Conservation (phyloP, 805 yeast genomes). For the Kuraishia floccosa region DNA sequence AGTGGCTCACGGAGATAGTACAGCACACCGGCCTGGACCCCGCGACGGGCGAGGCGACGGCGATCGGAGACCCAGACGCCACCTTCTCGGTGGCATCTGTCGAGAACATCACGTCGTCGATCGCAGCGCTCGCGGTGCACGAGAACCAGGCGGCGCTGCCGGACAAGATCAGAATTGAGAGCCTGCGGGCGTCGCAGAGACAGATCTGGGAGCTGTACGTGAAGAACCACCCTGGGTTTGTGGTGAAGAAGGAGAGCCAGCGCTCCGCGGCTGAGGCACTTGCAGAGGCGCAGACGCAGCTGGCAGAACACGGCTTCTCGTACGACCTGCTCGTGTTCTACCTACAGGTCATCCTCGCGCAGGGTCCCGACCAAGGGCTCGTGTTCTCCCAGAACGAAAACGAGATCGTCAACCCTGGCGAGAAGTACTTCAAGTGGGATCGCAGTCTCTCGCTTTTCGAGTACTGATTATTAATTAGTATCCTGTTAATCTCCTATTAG, state of each 20-base stretch:
- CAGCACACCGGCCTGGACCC: constrained; percentile 23
- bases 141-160: constrained; percentile 23
- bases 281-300: constrained; percentile 17
- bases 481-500: neutral
- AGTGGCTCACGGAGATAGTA: constrained; percentile 21
- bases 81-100: constrained; percentile 23
- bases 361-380: constrained; percentile 29
- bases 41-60: constrained; percentile 19
- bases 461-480: neutral
- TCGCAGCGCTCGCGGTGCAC: constrained; percentile 27
- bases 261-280: constrained; percentile 19
- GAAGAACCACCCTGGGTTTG: constrained; percentile 21
- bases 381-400: constrained; percentile 19
- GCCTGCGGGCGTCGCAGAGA: constrained; percentile 25
- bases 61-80: constrained; percentile 27
- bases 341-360: constrained; percentile 20
- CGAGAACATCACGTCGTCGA: constrained; percentile 30
- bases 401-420: constrained; percentile 34
- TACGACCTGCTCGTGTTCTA: constrained; percentile 22
- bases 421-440: constrained; percentile 31
- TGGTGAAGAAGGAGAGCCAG: constrained; percentile 18
- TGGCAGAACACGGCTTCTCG: constrained; percentile 19
- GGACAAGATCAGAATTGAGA: constrained; percentile 27
- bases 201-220: constrained; percentile 29
- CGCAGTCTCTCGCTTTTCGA: constrained; percentile 6